Percentiles rank a stretch among this genome's conserved stretches.
Conservation (phyloP, 805 yeast species). For the Pichia eremophila region DNA sequence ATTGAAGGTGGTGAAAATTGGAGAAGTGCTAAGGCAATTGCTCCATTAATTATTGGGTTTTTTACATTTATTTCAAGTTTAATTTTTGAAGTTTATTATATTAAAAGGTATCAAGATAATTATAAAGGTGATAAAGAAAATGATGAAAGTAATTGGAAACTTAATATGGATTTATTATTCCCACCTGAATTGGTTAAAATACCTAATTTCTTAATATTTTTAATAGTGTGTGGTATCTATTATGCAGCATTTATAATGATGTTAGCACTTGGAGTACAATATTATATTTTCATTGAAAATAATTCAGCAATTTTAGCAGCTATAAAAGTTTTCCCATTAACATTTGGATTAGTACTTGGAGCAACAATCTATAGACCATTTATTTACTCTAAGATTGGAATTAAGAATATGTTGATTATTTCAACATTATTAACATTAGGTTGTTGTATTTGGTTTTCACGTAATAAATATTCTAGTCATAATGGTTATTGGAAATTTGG, state of each 20-base stretch:
- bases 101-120: slow-evolving; percentile 8
- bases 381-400: slow-evolving; percentile 14
- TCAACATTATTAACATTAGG: slow-evolving; percentile 11
- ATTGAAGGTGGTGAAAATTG: slow-evolving; percentile 38
- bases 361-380: slow-evolving; percentile 15
- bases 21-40: slow-evolving; percentile 32
- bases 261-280: slow-evolving; percentile 9
- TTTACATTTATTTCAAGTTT: slow-evolving; percentile 21
- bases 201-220: slow-evolving; percentile 14
- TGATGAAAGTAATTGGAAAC: slow-evolving; percentile 7
- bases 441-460: slow-evolving; percentile 14
- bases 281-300: slow-evolving; percentile 22
- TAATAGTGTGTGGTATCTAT: slow-evolving; percentile 6
- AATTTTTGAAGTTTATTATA: slow-evolving; percentile 24
- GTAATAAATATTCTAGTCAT: slow-evolving; percentile 8
- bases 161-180: slow-evolving; percentile 13
- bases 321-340: slow-evolving; percentile 27
- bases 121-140: too few species aligned
- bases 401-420: slow-evolving; percentile 10
- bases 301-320: slow-evolving; percentile 28
- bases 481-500: slow-evolving; percentile 20
- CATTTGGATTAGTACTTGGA: slow-evolving; percentile 24
- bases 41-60: slow-evolving; percentile 32
- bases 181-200: slow-evolving; percentile 15
- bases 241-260: slow-evolving; percentile 7